phyloP scores from a whole-genome alignment of 148 eudicot genomes.

The Nyssa sinensis region DNA sequence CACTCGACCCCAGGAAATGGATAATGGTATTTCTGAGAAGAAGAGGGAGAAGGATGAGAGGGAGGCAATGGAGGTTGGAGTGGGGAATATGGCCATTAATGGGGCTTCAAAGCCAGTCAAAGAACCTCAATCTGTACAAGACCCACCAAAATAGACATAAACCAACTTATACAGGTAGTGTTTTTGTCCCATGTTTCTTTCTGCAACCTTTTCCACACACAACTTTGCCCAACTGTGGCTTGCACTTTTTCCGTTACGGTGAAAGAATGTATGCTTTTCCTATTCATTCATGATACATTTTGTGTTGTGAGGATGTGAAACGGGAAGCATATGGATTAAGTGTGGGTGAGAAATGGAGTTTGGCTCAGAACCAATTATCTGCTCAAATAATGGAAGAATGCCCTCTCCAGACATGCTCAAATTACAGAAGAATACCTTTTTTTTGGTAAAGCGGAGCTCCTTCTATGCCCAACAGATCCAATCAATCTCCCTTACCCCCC shows the following conservation, averaged over 20 bases:
- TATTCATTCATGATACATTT: not conserved
- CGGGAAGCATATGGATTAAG: too few species aligned
- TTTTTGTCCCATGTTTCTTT: not conserved
- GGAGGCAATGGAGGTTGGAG: slow-evolving; percentile 50
- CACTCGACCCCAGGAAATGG: not conserved
- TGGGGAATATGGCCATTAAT: slow-evolving; percentile 50
- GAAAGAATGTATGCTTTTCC: not conserved
- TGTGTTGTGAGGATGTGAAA: not conserved
- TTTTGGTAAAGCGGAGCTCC: too few species aligned
- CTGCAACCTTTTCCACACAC: not conserved
- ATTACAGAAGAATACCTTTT: too few species aligned
- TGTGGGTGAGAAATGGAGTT: too few species aligned
- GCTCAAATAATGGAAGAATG: too few species aligned
- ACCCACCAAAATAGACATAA: slow-evolving; percentile 24
- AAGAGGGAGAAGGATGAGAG: slow-evolving; percentile 44
- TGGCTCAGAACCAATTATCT: too few species aligned
- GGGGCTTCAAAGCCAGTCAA: slow-evolving; percentile 24
- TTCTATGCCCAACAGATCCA: too few species aligned
- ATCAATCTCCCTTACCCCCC: not conserved
- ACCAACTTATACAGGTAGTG: not conserved
- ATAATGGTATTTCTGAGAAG: not conserved
- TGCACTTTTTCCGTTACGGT: not conserved
- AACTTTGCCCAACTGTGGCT: not conserved
- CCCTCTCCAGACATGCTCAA: too few species aligned
- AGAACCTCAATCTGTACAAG: slow-evolving; percentile 28